phyloP scores from a whole-genome alignment of 441 rosid species.

The Aleurites moluccanus region DNA sequence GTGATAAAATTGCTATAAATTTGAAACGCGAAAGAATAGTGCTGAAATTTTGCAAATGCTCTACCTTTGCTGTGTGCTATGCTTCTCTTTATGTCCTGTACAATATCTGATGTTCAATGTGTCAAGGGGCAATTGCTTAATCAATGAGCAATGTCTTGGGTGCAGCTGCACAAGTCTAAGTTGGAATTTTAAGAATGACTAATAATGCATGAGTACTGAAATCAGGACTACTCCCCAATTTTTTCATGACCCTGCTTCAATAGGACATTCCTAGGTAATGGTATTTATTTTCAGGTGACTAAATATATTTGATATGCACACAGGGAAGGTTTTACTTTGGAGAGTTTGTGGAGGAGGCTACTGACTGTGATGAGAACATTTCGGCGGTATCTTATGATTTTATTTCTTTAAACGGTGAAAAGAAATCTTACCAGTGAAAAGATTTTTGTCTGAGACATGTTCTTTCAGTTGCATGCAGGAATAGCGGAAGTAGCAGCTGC shows the following conservation, averaged over 20 bases:
- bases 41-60: background rate
- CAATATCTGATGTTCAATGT: background rate
- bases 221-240: background rate
- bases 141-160: background rate
- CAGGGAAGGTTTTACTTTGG: conserved; percentile 99
- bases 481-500: conserved; percentile 97
- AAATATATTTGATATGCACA: conserved; percentile 22
- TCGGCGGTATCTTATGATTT: conserved; percentile 54
- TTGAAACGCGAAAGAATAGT: background rate
- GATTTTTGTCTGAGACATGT: conserved; percentile 24
- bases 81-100: background rate
- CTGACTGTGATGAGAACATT: conserved; percentile 67
- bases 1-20: background rate
- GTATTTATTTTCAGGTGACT: background rate
- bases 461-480: conserved; percentile 80
- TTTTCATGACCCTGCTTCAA: background rate
- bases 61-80: background rate
- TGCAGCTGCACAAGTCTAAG: background rate
- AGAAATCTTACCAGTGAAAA: background rate
- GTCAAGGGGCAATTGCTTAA: background rate
- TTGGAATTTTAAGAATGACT: background rate
- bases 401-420: conserved; percentile 11
- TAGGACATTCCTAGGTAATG: background rate
- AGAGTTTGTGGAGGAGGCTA: conserved; percentile 54
- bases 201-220: background rate